Evolutionary conservation across 805 yeast species (phyloP).

Genomic region (Pichia membranifaciens): DNA sequence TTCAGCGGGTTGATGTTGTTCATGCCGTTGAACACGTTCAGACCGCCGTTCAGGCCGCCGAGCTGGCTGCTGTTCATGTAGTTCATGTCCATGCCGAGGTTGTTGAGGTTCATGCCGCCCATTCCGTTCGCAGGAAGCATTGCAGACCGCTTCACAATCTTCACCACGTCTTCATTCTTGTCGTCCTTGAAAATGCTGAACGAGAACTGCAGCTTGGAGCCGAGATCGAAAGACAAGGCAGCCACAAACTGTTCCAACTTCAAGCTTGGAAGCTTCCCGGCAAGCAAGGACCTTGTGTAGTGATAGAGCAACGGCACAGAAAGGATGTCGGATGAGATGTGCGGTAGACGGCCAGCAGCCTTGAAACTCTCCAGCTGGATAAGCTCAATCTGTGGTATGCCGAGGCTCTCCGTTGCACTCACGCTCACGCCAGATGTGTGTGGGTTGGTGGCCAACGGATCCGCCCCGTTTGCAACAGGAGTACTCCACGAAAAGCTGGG

Average conservation of each 20-base stretch:
- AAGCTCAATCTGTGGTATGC: slow-evolving; percentile 27
- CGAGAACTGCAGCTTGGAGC: slow-evolving; percentile 24
- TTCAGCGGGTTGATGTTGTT: slow-evolving; percentile 2
- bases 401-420: background rate
- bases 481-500: slow-evolving; percentile 5
- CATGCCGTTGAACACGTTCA: background rate
- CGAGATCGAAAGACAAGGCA: slow-evolving; percentile 31
- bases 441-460: background rate
- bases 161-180: slow-evolving; percentile 33
- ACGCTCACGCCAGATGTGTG: background rate
- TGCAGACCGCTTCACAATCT: background rate
- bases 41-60: background rate
- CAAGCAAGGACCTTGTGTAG: slow-evolving; percentile 32
- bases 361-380: slow-evolving; percentile 38
- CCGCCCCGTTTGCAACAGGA: background rate
- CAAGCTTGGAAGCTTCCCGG: slow-evolving; percentile 33
- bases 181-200: slow-evolving; percentile 44
- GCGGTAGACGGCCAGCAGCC: slow-evolving; percentile 34
- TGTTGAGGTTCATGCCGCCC: background rate
- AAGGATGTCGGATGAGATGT: slow-evolving; percentile 13
- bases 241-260: slow-evolving; percentile 19
- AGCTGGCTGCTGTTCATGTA: background rate
- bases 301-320: slow-evolving; percentile 24
- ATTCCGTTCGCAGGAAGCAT: slow-evolving; percentile 7
- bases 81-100: background rate